Conservation (phyloP, 768 basidiomycete genomes). For the Dentipellis sp. region DNA sequence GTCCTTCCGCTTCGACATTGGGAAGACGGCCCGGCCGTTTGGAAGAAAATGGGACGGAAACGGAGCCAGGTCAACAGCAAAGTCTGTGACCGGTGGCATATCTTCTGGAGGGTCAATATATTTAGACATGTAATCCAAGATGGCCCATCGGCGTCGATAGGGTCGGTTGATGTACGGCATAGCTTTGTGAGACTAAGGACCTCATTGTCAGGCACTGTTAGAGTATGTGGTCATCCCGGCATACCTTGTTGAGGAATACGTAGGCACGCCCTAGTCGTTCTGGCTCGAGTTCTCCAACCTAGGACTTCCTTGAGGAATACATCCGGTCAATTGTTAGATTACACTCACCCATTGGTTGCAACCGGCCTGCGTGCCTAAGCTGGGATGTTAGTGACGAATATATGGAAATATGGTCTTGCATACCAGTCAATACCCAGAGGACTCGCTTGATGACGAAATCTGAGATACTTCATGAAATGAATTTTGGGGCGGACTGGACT, state of each 20-base stretch:
- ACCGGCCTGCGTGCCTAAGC: slow-evolving; percentile 40
- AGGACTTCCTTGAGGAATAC: background rate
- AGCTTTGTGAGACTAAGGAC: slow-evolving; percentile 37
- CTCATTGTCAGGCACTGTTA: background rate
- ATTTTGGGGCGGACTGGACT: background rate
- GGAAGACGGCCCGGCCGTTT: slow-evolving; percentile 37
- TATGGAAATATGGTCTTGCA: slow-evolving; percentile 14
- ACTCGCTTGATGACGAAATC: slow-evolving; percentile 53
- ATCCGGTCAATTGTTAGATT: background rate
- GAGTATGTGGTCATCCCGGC: background rate
- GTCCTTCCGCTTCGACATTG: slow-evolving; percentile 32
- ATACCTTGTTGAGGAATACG: slow-evolving; percentile 53
- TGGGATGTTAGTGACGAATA: slow-evolving; percentile 23
- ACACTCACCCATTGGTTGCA: slow-evolving; percentile 49
- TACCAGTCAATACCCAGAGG: slow-evolving; percentile 52
- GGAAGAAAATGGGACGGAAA: slow-evolving; percentile 38
- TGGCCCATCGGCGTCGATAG: slow-evolving; percentile 32
- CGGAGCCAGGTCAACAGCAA: slow-evolving; percentile 44
- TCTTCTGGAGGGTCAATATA: slow-evolving; percentile 52
- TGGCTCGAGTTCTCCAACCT: slow-evolving; percentile 45
- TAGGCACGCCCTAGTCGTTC: slow-evolving; percentile 50
- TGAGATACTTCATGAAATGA: slow-evolving; percentile 24
- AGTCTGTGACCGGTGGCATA: slow-evolving; percentile 32
- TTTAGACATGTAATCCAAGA: slow-evolving; percentile 39
- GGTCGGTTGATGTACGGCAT: slow-evolving; percentile 56